These are phyloP conservation scores for Tetraselmis striata DNA, from an alignment of 139 green algal species.

Conservation along the genomic window DNA sequence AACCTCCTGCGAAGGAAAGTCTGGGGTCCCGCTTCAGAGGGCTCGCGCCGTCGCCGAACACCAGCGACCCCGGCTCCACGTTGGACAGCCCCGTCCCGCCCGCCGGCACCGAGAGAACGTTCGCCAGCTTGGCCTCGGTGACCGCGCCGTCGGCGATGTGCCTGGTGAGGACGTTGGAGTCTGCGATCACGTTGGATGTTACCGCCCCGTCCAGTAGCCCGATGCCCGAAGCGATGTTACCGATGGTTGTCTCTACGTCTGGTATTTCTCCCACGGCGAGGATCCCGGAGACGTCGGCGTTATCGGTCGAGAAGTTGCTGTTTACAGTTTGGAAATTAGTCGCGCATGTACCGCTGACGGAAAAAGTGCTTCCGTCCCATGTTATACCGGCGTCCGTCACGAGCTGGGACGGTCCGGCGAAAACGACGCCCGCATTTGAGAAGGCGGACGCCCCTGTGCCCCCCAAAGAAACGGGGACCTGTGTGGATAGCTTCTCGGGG, in stretches of 20 bases:
- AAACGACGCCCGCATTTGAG: neutral
- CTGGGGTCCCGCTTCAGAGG: neutral
- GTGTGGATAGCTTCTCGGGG: neutral
- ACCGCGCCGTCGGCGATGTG: neutral
- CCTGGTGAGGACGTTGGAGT: neutral
- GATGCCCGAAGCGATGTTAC: neutral
- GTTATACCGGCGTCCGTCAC: neutral
- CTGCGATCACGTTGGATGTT: neutral
- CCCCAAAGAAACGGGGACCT: neutral
- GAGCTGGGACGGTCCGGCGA: neutral
- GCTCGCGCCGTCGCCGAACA: neutral
- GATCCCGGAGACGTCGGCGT: neutral
- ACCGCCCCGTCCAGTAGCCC: neutral
- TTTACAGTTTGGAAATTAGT: neutral
- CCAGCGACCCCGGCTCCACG: neutral
- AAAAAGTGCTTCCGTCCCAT: neutral
- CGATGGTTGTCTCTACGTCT: neutral
- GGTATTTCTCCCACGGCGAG: neutral
- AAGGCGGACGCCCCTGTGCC: neutral
- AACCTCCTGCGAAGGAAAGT: neutral
- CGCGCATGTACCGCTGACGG: neutral
- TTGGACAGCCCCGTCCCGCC: neutral
- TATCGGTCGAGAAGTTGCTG: neutral
- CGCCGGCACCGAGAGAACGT: neutral
- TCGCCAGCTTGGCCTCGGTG: neutral